phyloP scores from a whole-genome alignment of 2,329 filamentous ascomycete species.

The Fusarium begoniae region DNA sequence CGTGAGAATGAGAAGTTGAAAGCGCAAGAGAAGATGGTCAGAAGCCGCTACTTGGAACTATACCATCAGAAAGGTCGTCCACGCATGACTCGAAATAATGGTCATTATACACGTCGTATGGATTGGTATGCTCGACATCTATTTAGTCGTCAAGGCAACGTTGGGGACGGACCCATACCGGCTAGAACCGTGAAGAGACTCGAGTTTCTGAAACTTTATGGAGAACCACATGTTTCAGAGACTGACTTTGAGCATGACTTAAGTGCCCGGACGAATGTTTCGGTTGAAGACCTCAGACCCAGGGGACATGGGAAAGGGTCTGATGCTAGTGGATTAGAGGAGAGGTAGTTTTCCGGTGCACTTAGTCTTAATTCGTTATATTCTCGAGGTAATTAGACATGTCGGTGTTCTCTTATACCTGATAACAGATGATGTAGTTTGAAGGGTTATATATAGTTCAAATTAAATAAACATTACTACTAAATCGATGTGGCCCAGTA shows the following conservation, averaged over 20 bases:
- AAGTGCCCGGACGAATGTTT: background rate
- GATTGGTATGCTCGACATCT: background rate
- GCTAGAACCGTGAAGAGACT: background rate
- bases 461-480: no score
- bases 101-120: background rate
- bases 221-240: background rate
- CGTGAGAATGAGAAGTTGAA: background rate
- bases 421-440: no score
- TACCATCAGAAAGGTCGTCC: background rate
- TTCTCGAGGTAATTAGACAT: background rate
- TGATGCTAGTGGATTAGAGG: fast-evolving
- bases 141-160: fast-evolving
- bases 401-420: fast-evolving
- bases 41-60: background rate
- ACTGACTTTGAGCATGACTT: background rate
- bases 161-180: fast-evolving
- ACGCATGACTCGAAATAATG: background rate
- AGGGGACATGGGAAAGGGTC: fast-evolving
- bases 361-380: fast-evolving
- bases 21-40: background rate
- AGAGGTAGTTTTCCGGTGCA: fast-evolving
- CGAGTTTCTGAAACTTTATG: background rate
- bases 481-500: no score
- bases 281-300: background rate
- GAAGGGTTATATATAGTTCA: no score